These are phyloP conservation scores for Alternaria solani DNA, from an alignment of 2,329 filamentous ascomycete genomes.

Conservation along the genomic window DNA sequence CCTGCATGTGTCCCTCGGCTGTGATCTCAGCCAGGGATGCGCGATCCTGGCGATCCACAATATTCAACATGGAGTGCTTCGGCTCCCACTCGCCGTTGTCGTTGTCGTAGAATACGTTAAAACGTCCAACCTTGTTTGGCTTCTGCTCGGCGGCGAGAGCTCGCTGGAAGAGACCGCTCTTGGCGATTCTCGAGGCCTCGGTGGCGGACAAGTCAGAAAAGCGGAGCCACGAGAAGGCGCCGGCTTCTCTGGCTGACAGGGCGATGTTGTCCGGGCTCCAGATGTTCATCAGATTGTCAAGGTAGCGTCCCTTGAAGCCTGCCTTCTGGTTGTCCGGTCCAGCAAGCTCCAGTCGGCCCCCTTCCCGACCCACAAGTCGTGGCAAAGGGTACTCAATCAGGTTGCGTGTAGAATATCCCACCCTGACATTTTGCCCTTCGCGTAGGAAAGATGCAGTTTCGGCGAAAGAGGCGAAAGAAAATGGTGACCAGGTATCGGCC, in stretches of 20 bases:
- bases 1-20: conserved; percentile 73
- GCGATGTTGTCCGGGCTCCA: conserved; percentile 83
- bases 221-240: conserved; percentile 86
- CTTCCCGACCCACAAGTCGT: conserved; percentile 80
- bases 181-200: conserved; percentile 75
- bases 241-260: conserved; percentile 66
- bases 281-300: conserved; percentile 86
- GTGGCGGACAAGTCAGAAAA: conserved; percentile 80
- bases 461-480: conserved; percentile 84
- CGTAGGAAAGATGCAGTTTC: conserved; percentile 95
- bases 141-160: conserved; percentile 66
- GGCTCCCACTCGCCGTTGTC: conserved; percentile 74
- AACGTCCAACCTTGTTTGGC: conserved; percentile 67
- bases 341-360: conserved; percentile 76
- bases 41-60: conserved; percentile 73
- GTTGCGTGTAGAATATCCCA: conserved; percentile 88
- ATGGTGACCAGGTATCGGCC: conserved; percentile 87
- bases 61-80: conserved; percentile 80
- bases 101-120: conserved; percentile 72
- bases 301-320: conserved; percentile 80
- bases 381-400: conserved; percentile 86
- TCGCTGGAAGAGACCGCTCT: conserved; percentile 75
- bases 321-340: conserved; percentile 76
- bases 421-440: conserved; percentile 79
- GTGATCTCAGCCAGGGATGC: conserved; percentile 74